Evolutionary conservation across 805 yeast genomes (phyloP).

Genomic region (Candida glaebosa): DNA sequence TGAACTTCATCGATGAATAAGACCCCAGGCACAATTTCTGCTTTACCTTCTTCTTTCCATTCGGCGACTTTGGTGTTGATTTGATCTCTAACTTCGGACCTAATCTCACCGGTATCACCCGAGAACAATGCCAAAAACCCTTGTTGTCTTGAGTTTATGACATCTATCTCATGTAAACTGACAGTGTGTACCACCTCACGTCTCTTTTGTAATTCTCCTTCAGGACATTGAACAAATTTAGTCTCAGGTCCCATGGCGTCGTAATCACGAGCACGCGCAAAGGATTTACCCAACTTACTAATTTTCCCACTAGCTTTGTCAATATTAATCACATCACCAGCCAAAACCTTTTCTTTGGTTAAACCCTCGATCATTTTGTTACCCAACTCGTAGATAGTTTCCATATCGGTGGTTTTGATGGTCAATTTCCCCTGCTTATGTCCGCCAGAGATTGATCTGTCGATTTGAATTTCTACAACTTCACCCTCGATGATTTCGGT

Average conservation of each 20-base stretch:
- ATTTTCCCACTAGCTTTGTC: conserved; percentile 95
- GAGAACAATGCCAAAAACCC: conserved; percentile 94
- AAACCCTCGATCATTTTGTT: conserved; percentile 92
- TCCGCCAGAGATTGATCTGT: conserved; percentile 92
- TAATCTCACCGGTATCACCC: conserved; percentile 97
- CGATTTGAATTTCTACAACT: conserved; percentile 94
- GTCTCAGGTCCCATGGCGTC: conserved; percentile 99
- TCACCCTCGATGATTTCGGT: conserved; percentile 98
- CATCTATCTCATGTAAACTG: conserved; percentile 96
- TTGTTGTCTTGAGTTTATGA: conserved; percentile 94
- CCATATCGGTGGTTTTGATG: conserved; percentile 97
- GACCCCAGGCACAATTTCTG: conserved; percentile 97
- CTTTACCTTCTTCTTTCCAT: conserved; percentile 99
- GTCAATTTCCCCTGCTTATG: conserved; percentile 98
- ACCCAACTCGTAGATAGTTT: conserved; percentile 93
- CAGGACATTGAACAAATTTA: conserved; percentile 96
- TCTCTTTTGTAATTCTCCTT: conserved; percentile 95
- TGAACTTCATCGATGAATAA: conserved; percentile 97
- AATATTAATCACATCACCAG: conserved; percentile 94
- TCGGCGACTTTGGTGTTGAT: conserved; percentile 95
- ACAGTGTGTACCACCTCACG: conserved; percentile 96
- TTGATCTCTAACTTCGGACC: conserved; percentile 93
- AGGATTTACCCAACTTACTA: conserved; percentile 91
- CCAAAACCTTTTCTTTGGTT: conserved; percentile 90
- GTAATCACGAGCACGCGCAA: conserved; percentile 93